Evolutionary conservation across 129 eudicot species (phyloP), one percentile per base, ranked within the genome.

Genomic region (Helianthus annuus): DNA sequence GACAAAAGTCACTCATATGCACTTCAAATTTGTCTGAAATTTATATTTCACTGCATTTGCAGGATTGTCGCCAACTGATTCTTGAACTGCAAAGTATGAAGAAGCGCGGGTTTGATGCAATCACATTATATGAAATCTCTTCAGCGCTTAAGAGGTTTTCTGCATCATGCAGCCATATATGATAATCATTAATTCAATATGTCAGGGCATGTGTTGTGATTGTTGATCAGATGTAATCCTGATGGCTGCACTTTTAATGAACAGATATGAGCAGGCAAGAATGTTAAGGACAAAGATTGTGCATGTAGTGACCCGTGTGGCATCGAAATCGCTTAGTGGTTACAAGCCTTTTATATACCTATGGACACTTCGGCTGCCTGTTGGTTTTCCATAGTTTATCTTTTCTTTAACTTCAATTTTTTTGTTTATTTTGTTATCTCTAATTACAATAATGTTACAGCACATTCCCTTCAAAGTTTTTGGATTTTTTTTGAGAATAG

Each of bases 1-100:
- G 32, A 27, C 32, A 27, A 27, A 27, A 27, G 2, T 27, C 32
- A 27, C 32, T 27, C 32, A 27, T 27, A 27, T 27, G 32, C 32
- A 27, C 32, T 27, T 27, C 32, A 27, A 27, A 27, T 27, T 27
- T 0, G 56, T 5, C 7, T 51, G 55, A 51, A 14, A 6, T 44
- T 55, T 44, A 16, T 10, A 39, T 58, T 45, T 27, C 32, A 27
- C 32, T 2, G 68, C 49, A 6, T 66, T 60, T 38, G 70, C 42
- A 82, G 82, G 85, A 82, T 72, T 68, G 76, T 77, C 64, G 64
- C 68, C 79, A 73, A 73, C 51, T 82, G 55, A 77, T 82, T 72
- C 73, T 60, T 46, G 82, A 82, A 69, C 72, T 82, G 49, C 71
- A 68, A 3, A 77, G 70, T 19, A 67, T 82, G n/a, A 53, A 63